phyloP scores from a whole-genome alignment of 2,329 filamentous ascomycete genomes.

The Fonsecaea nubica region DNA sequence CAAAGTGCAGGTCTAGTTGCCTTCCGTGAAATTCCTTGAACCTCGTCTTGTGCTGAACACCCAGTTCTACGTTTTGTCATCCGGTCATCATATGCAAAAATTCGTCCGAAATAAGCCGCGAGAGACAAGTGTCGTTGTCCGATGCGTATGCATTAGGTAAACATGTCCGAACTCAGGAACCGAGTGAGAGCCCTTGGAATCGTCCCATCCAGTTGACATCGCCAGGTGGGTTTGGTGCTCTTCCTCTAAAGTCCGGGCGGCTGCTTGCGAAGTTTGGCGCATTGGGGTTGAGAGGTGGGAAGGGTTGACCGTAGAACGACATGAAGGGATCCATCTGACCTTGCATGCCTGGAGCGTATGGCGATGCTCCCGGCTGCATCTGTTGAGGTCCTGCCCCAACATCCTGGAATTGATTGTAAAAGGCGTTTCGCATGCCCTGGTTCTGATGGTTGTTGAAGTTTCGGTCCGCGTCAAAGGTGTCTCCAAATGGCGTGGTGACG shows the following conservation, averaged over 20 bases:
- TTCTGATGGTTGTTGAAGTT: conserved; percentile 34
- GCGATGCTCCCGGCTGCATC: conserved; percentile 43
- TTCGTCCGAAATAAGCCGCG: conserved; percentile 21
- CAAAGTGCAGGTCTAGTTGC: conserved; percentile 17
- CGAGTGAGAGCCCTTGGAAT: conserved; percentile 72
- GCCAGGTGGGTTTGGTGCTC: conserved; percentile 45
- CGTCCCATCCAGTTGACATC: conserved; percentile 37
- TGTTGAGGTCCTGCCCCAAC: conserved; percentile 39
- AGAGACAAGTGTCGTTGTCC: conserved; percentile 13
- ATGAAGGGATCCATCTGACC: conserved; percentile 41
- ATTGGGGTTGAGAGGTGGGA: conserved; percentile 31
- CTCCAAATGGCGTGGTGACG: conserved; percentile 35
- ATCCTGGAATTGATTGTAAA: conserved; percentile 33
- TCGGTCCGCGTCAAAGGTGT: conserved; percentile 35
- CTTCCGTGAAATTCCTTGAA: conserved; percentile 16
- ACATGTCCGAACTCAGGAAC: conserved; percentile 54
- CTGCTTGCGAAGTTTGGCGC: conserved; percentile 38
- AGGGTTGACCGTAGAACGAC: conserved; percentile 43
- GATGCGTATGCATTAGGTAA: conserved; percentile 13
- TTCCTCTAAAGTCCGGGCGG: conserved; percentile 36
- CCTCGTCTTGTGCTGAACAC: conserved; percentile 24
- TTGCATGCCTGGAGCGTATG: conserved; percentile 41
- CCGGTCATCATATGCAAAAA: conserved; percentile 22
- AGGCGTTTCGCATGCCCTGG: conserved; percentile 28
- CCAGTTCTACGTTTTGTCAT: conserved; percentile 18